Base-by-base conservation (phyloP, 2,329 filamentous ascomycete species). In the Biscogniauxia marginata region DNA sequence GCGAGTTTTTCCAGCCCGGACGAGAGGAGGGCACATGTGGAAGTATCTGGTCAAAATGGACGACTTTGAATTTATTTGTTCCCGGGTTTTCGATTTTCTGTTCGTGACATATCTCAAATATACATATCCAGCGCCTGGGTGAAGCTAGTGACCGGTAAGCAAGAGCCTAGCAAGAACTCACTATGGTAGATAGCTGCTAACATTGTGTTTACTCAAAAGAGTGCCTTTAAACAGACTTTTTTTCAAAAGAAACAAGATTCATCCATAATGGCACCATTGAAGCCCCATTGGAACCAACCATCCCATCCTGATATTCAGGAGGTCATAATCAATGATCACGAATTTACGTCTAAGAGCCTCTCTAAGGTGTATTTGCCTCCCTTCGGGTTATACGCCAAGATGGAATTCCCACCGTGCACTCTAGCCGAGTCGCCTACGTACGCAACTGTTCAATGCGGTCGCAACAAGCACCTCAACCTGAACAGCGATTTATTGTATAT, bases 401-500 rank as follows among this genome's bases (percentile, higher is more conserved):
- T 91, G 69, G 75, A 76, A 39, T 88, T 87, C 62, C 86, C 88
- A 39, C 81, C 85, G 3, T 84, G 84, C 67, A 82, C 80, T 18
- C 67, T 74, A n/a, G 80, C 81, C 50, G 70, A 75, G 3, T 76
- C 79, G 59, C 77, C 84, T 2, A 86, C 83, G 9, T 88, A 88
- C 64, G 83, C 84, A 24, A 87, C 85, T 1, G 84, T 88, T 22
- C 85, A 88, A 72, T 80, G 80, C 58, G 82, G 78, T 57, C 73
- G 73, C 53, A 70, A 82, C 62, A 74, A 73, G 55, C 85, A 88
- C 68, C 71, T 88, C 64, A 80, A 83, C 65, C 74, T 88, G 46
- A 88, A 88, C 74, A 86, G 82, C 65, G 85, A 88, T 66, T 68
- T 88, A 67, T 70, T 88, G 47, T 88, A 87, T 72, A 84, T 87